A percentile compares a stretch with the other conserved stretches of the same genome.
These are phyloP conservation scores for Tarenaya hassleriana DNA, from an alignment of 345 rosid species.

Conservation along the genomic window DNA sequence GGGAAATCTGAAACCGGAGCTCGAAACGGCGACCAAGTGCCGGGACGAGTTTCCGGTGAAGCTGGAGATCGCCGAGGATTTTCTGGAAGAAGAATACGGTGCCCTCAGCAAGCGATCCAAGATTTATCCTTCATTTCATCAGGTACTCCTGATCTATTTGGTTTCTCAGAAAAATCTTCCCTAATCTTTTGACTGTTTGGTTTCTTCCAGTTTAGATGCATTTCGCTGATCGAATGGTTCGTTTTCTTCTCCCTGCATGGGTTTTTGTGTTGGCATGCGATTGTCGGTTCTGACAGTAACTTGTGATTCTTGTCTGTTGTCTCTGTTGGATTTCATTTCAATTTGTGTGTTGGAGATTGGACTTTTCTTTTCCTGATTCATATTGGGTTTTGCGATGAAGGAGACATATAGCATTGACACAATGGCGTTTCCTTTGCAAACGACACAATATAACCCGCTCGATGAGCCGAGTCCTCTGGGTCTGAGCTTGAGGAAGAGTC, in stretches of 20 bases:
- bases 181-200: background rate
- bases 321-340: background rate
- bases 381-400: conserved; percentile 11
- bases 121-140: conserved; percentile 36
- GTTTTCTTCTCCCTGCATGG: too few species aligned
- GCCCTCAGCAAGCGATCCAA: conserved; percentile 71
- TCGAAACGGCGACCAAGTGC: conserved; percentile 34
- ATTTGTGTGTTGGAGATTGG: background rate
- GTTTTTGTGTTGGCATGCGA: background rate
- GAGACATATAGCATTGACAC: conserved; percentile 56
- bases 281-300: background rate
- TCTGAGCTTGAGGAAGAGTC: conserved; percentile 82
- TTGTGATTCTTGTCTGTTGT: background rate
- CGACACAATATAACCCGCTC: conserved; percentile 69
- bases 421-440: conserved; percentile 42
- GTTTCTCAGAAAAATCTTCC: background rate
- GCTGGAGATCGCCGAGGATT: conserved; percentile 70
- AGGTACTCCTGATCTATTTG: conserved; percentile 26
- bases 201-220: background rate
- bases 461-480: conserved; percentile 98
- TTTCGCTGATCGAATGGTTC: background rate
- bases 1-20: conserved; percentile 43
- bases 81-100: conserved; percentile 61
- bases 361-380: background rate
- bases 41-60: conserved; percentile 65